Evolutionary conservation across 2,329 filamentous ascomycete species (phyloP), one percentile per base, ranked within the genome.

Genomic region (Malbranchea cinnamomea): DNA sequence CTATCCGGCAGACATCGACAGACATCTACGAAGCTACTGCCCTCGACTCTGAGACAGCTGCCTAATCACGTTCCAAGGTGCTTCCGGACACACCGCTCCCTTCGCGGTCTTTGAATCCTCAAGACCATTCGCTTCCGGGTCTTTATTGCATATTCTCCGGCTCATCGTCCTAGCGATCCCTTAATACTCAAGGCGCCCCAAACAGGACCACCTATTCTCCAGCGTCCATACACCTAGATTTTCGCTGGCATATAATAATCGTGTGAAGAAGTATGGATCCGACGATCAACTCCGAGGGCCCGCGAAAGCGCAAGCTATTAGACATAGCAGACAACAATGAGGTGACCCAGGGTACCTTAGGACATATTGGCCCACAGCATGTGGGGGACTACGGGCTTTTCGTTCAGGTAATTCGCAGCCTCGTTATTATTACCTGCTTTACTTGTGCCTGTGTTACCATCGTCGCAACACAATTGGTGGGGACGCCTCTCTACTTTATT

Each of bases 401-500:
- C 8, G 55, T 56, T 45, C 62, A 65, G 36, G 32, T 62, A 11
- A 25, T 63, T 15, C 59, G 62, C 18, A 56, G 58, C 19, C 36
- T 63, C n/a, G 31, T 56, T 7, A 49, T 64, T 14, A 40, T 53
- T 20, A 51, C 53, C 13, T 65, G 59, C 58, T 59, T 62, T 37
- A 48, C 57, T 36, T 52, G 52, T 33, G 59, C 56, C 37, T 52
- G 49, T 29, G 32, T 58, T 26, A 41, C 47, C 32, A 59, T 60
- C 39, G 59, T 66, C 37, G 59, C 59, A 22, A 73, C 69, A 4
- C 72, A 76, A 41, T 54, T 74, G 35, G 53, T 75, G 26, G 71
- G 72, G 10, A 59, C 65, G 6, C 71, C 71, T 1, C 50, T 76
- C 18, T 74, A 75, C 44, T 48, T 74, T 31, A 63, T 73, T 44